Base-by-base conservation (phyloP, 2,329 filamentous ascomycete species). In the Pseudonectria buxi region DNA sequence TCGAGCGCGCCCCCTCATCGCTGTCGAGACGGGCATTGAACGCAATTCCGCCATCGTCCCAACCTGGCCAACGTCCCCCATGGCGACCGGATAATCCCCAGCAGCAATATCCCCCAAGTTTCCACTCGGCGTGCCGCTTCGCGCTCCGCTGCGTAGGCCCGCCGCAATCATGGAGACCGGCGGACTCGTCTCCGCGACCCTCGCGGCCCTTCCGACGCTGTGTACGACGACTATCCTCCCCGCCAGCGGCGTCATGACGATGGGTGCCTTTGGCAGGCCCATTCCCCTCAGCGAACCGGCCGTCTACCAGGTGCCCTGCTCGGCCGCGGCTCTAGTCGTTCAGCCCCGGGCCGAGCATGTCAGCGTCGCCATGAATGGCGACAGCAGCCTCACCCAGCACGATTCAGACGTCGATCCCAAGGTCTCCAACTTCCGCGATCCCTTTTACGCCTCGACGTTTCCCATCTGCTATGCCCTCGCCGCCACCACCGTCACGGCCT, bases 381-480 rank as follows among this genome's bases (percentile, higher is more conserved):
- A 63, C 38, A 57, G 51, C 26, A 55, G 54, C 25, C 50, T 59
- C 35, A 54, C 53, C 26, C 46, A 49, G 26, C 50, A 51, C 32
- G 52, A 56, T 14, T 31, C 51, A 16, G 49, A 58, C n/a, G 56
- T 58, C 31, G 49, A 44, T 14, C 57, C 60, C 16, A 57, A 63
- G 26, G 62, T 81, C 44, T 75, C 81, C 41, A 78, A 88, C 59
- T 76, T 86, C 36, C 73, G 77, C 44, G 86, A 94, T 53, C 88
- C 88, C 7, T 98, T 98, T 62, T 95, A 94, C 62, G 83, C 89
- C 36, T 95, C 89, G 26, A 88, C 86, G 14, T 90, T 92, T 29
- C 90, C 92, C 11, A 88, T 94, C 61, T 83, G 86, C 52, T 98
- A 95, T 56, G 89, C 89, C 30, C 83, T 96, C 35, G 88, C 88